Evolutionary conservation across 768 basidiomycete species (phyloP).

Genomic region (Leccinellum luteum): DNA sequence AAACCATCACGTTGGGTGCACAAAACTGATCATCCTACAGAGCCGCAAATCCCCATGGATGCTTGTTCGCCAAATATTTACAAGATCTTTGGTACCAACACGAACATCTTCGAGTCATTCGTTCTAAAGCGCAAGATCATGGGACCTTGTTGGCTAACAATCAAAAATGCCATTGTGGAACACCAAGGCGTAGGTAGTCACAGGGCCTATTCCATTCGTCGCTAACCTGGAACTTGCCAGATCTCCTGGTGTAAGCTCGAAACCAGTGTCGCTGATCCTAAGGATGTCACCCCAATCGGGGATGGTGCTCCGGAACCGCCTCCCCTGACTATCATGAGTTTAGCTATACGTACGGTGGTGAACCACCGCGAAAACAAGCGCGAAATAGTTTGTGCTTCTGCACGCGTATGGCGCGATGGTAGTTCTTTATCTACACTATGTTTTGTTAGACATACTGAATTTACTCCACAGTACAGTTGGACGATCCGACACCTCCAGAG

Average conservation of each 20-base stretch:
- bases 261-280: conserved; percentile 77
- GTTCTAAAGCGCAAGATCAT: conserved; percentile 96
- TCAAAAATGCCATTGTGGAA: conserved; percentile 74
- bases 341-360: conserved; percentile 85
- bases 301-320: conserved; percentile 79
- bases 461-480: conserved; percentile 64
- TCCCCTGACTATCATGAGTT: conserved; percentile 86
- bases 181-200: conserved; percentile 66
- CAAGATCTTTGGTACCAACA: conserved; percentile 87
- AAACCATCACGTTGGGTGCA: neutral
- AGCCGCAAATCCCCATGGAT: conserved; percentile 58
- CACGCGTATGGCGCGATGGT: conserved; percentile 80
- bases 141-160: conserved; percentile 96
- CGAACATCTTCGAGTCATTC: conserved; percentile 88
- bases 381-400: conserved; percentile 86
- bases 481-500: conserved; percentile 90
- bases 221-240: conserved; percentile 38
- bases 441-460: neutral
- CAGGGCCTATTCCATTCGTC: neutral
- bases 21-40: conserved; percentile 11
- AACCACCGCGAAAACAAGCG: conserved; percentile 92
- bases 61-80: conserved; percentile 82
- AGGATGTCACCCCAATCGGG: conserved; percentile 80
- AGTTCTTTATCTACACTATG: conserved; percentile 15
- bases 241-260: conserved; percentile 98